These are phyloP conservation scores for Beauveria caledonica DNA, from an alignment of 2,329 filamentous ascomycete genomes.

Conservation along the genomic window DNA sequence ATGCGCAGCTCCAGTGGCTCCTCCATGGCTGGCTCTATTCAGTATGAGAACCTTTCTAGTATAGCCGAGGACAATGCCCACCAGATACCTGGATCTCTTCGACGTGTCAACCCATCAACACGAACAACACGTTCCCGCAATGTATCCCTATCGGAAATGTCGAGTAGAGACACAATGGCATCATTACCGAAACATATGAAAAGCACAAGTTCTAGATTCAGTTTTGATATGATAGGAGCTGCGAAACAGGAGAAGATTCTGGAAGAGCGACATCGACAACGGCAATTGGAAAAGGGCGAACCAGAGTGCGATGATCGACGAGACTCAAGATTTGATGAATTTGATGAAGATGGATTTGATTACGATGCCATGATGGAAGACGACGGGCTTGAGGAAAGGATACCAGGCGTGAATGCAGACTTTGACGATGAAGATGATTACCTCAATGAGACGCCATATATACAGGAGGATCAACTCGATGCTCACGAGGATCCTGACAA, in stretches of 20 bases:
- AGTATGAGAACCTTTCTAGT: not conserved
- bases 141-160: slow-evolving; percentile 42
- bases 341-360: slow-evolving; percentile 52
- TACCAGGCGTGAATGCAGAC: slow-evolving; percentile 49
- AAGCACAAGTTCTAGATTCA: slow-evolving; percentile 72
- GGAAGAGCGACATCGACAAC: slow-evolving; percentile 64
- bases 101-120: slow-evolving; percentile 16
- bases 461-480: slow-evolving; percentile 20
- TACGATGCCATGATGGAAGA: slow-evolving; percentile 59
- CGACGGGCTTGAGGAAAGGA: slow-evolving; percentile 58
- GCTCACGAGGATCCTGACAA: slow-evolving; percentile 39
- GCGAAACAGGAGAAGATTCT: slow-evolving; percentile 60
- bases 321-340: slow-evolving; percentile 52
- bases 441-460: slow-evolving; percentile 19
- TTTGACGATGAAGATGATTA: slow-evolving; percentile 34
- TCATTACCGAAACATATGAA: slow-evolving; percentile 58
- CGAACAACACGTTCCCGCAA: slow-evolving; percentile 40
- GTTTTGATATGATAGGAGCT: slow-evolving; percentile 69
- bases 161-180: slow-evolving; percentile 36
- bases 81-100: not conserved
- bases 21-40: slow-evolving; percentile 5
- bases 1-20: slow-evolving; percentile 7
- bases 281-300: slow-evolving; percentile 52
- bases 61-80: not conserved
- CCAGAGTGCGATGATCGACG: slow-evolving; percentile 28